Base-by-base conservation (phyloP, 306 rosid species). In the Ormosia emarginata region DNA sequence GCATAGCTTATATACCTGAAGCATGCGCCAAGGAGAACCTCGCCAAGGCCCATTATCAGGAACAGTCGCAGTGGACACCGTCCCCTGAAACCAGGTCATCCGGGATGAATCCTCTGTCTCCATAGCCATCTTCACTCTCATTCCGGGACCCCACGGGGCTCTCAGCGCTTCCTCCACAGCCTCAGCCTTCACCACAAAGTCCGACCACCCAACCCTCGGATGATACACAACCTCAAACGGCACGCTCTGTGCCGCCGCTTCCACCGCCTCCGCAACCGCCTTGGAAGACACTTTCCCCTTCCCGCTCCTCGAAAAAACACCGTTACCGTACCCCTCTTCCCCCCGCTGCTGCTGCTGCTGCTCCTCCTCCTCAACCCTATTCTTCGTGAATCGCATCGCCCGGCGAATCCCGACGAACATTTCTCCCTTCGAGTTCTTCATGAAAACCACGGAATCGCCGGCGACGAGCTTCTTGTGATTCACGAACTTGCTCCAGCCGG, bases 401-500 rank as follows among this genome's bases (percentile, higher is more conserved):
- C 92, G 89, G 32, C 97, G 87, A 30, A 88, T 83, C 3, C 97
- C 97, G 0, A 85, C 81, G 36, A 81, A 86, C 79, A 92, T 53
- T 61, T 59, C 67, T 2, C 85, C 88, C 6, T 61, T 18, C 1
- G 70, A 68, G 56, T 84, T 84, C 80, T 80, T 85, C 77, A 88
- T 81, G 72, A 92, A 88, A 24, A 90, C 85, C 3, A 90, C 86
- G 0, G 89, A 82, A 79, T 92, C 97, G 0, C 94, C 97, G 0
- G 86, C 90, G 3, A 90, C 81, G 44, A 92, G 85, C 85, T 84
- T 90, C 90, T 90, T 92, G 53, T 65, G 13, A 50, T 86, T 85
- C 32, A 92, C 97, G 57, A 87, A 92, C 81, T 81, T 85, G 75
- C 91, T 90, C 97, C 97, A 92, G 0, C 91, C 92, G 14, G 94